Conservation (phyloP, 169 alveolate species). For the Plasmodium knowlesi region DNA sequence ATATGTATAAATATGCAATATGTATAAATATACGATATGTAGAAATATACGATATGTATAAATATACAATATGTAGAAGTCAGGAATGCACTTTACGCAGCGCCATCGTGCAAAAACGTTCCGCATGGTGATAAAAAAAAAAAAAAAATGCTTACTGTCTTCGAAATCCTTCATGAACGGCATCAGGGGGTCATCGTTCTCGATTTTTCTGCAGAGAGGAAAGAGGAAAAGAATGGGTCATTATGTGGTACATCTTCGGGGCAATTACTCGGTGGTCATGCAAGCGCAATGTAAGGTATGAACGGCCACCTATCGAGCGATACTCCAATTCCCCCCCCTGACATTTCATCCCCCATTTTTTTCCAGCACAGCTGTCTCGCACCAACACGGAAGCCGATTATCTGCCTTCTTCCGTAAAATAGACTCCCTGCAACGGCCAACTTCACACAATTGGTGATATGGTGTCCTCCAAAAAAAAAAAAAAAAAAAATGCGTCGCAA, state of each 20-base stretch:
- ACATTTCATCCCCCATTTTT: not conserved
- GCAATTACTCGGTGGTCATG: not conserved
- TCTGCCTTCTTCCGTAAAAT: not conserved
- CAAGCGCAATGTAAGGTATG: not conserved
- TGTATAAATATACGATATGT: not conserved
- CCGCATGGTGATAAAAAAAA: not conserved
- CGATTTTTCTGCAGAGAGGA: constrained; percentile 52
- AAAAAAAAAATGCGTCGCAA: not conserved
- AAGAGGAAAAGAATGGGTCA: not conserved
- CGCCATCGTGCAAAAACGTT: not conserved
- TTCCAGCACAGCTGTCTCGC: not conserved
- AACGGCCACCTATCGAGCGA: not conserved
- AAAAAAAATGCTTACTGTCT: constrained; percentile 47
- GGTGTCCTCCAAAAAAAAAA: not conserved
- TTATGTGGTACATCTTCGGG: not conserved
- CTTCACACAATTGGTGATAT: not conserved
- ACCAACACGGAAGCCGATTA: not conserved
- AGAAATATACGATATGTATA: not conserved
- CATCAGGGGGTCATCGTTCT: constrained; percentile 63
- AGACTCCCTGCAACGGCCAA: not conserved
- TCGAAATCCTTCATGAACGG: constrained; percentile 74
- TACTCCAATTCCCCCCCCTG: not conserved
- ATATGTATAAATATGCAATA: not conserved
- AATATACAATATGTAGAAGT: not conserved
- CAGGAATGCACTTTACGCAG: not conserved